These are phyloP conservation scores for Penicillium lividum DNA, from an alignment of 495 filamentous ascomycete genomes.

Conservation along the genomic window DNA sequence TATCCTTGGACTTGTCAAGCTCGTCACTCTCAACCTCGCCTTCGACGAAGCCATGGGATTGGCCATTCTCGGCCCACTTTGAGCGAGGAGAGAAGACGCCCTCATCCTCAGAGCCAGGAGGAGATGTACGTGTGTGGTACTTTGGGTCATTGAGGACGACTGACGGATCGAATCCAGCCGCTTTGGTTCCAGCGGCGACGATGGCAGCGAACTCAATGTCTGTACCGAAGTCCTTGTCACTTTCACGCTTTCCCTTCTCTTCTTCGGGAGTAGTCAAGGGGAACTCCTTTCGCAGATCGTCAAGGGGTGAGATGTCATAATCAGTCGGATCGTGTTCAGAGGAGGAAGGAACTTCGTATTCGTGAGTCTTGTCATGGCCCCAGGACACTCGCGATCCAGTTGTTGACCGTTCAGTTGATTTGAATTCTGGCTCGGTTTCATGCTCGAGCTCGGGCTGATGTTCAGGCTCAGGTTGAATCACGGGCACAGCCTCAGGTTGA, in stretches of 20 bases:
- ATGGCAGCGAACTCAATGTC: constrained; percentile 71
- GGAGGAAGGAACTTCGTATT: constrained; percentile 59
- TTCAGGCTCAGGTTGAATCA: neutral
- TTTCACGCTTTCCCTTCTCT: constrained; percentile 18
- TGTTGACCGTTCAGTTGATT: constrained; percentile 29
- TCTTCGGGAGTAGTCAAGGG: constrained; percentile 16
- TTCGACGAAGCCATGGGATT: constrained; percentile 35
- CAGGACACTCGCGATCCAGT: constrained; percentile 59
- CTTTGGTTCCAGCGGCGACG: constrained; percentile 67
- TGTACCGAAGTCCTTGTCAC: constrained; percentile 32
- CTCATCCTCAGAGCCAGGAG: constrained; percentile 58
- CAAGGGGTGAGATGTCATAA: constrained; percentile 21
- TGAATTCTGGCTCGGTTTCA: constrained; percentile 15
- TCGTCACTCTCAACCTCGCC: constrained; percentile 31
- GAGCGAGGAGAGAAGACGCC: constrained; percentile 45
- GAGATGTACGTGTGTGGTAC: constrained; percentile 64
- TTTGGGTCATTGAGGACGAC: constrained; percentile 66
- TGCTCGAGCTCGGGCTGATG: constrained; percentile 2
- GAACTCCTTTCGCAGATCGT: constrained; percentile 17
- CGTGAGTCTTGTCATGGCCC: constrained; percentile 62
- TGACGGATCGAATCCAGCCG: constrained; percentile 69
- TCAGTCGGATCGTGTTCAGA: constrained; percentile 43
- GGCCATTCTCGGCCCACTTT: constrained; percentile 40
- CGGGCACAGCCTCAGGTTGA: neutral
- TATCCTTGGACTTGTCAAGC: constrained; percentile 17